Conservation (phyloP, 1,139 yeast species). For the Scheffersomyces stambukii region DNA sequence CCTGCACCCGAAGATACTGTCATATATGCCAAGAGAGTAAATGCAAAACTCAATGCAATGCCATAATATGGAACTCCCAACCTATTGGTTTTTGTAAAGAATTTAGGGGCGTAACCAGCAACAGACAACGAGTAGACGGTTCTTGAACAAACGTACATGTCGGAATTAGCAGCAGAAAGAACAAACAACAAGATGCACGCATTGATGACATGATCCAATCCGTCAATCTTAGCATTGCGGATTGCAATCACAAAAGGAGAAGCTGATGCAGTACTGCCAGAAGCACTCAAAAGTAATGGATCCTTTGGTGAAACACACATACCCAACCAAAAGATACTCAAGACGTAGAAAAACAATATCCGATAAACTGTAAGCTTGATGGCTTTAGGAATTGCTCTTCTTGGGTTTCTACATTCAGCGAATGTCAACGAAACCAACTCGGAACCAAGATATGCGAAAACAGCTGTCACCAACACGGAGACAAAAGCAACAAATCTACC, state of each 20-base stretch:
- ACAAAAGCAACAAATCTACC: constrained; percentile 60
- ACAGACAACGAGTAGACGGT: constrained; percentile 42
- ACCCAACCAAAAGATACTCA: constrained; percentile 65
- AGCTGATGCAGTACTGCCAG: constrained; percentile 60
- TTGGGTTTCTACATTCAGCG: constrained; percentile 74
- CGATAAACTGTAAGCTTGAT: constrained; percentile 73
- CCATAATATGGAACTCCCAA: constrained; percentile 40
- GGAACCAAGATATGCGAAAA: constrained; percentile 74
- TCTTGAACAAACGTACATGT: constrained; percentile 46
- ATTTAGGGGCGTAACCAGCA: constrained; percentile 50
- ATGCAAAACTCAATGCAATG: constrained; percentile 32
- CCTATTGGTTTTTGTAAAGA: constrained; percentile 38
- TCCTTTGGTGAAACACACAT: constrained; percentile 74
- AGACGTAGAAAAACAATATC: constrained; percentile 64
- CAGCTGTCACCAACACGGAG: constrained; percentile 67
- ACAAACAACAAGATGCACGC: constrained; percentile 44
- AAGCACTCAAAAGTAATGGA: constrained; percentile 36
- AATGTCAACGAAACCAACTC: constrained; percentile 67
- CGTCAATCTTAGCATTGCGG: constrained; percentile 37
- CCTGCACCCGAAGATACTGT: constrained; percentile 51
- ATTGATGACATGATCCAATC: constrained; percentile 44
- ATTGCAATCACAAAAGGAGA: constrained; percentile 66
- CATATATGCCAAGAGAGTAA: constrained; percentile 63
- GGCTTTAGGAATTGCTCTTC: constrained; percentile 74
- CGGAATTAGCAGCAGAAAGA: constrained; percentile 46